These are phyloP conservation scores for Aspergillus alliaceus DNA, from an alignment of 2,329 filamentous ascomycete genomes.

Conservation along the genomic window DNA sequence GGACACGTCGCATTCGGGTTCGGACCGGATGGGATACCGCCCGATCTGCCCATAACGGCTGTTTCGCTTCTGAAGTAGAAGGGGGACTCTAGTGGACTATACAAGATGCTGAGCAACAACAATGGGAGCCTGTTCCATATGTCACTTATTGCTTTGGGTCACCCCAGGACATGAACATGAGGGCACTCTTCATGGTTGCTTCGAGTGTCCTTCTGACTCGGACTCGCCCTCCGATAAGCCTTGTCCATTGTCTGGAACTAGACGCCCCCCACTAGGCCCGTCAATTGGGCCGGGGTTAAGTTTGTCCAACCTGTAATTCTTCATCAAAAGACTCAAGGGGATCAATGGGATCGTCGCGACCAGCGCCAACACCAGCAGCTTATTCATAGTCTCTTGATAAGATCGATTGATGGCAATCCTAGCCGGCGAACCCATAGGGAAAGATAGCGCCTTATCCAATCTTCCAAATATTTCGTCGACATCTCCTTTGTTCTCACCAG, in stretches of 20 bases:
- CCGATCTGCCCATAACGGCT: too few species aligned
- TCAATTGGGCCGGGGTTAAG: conserved; percentile 21
- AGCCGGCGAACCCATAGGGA: conserved; percentile 56
- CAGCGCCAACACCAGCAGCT: conserved; percentile 56
- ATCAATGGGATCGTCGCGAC: conserved; percentile 58
- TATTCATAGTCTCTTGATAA: conserved; percentile 66
- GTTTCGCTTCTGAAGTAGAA: neutral
- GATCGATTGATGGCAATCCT: conserved; percentile 62
- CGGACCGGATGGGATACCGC: neutral
- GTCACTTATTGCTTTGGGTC: neutral
- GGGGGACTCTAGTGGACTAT: neutral
- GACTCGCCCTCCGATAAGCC: conserved; percentile 14
- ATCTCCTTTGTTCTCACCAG: conserved; percentile 43
- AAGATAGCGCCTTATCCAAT: conserved; percentile 57
- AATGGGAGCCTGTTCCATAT: neutral
- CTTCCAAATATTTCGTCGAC: conserved; percentile 52
- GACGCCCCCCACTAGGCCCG: conserved; percentile 22
- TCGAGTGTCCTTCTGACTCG: conserved; percentile 21
- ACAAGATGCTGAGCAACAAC: neutral
- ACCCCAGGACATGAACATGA: neutral
- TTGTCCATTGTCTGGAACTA: conserved; percentile 23
- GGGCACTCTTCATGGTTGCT: conserved; percentile 24
- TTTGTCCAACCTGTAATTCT: conserved; percentile 59
- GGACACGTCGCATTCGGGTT: neutral
- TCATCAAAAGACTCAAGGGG: conserved; percentile 56